phyloP scores from a whole-genome alignment of 2,329 filamentous ascomycete species.

The Monosporascus ibericus region DNA sequence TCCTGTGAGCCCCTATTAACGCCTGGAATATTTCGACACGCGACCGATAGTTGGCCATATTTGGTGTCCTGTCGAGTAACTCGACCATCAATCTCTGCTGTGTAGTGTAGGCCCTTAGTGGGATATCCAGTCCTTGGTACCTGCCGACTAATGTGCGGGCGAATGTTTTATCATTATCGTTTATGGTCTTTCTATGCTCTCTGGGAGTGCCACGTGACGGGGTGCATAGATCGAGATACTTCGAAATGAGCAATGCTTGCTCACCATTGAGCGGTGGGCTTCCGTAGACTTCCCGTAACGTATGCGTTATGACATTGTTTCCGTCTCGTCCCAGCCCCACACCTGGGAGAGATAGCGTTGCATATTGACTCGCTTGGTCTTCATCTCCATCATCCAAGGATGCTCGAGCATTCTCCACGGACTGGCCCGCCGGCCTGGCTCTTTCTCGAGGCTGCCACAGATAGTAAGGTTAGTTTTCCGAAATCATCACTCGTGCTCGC shows the following conservation, averaged over 20 bases:
- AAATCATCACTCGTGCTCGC: slow-evolving; percentile 1
- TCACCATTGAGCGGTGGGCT: background rate
- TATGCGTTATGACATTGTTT: slow-evolving; percentile 13
- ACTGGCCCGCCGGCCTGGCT: slow-evolving; percentile 76
- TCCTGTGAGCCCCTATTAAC: too few relatives aligned
- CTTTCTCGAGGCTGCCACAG: slow-evolving; percentile 76
- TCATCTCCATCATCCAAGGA: slow-evolving; percentile 98
- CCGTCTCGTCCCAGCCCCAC: slow-evolving; percentile 86
- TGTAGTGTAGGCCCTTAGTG: too few relatives aligned
- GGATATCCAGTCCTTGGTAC: too few relatives aligned
- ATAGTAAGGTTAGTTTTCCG: slow-evolving; percentile 5
- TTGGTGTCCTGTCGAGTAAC: too few relatives aligned
- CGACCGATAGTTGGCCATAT: too few relatives aligned
- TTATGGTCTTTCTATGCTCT: too few relatives aligned
- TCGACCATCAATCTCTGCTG: too few relatives aligned
- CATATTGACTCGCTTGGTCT: slow-evolving; percentile 95
- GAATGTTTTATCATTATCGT: too few relatives aligned
- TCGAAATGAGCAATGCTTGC: background rate
- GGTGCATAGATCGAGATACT: too few relatives aligned
- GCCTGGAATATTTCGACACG: too few relatives aligned
- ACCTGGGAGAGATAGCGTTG: slow-evolving; percentile 86
- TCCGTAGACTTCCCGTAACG: background rate
- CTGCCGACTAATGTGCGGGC: too few relatives aligned
- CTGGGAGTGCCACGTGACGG: too few relatives aligned
- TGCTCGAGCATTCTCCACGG: slow-evolving; percentile 99